Conservation (phyloP, 164 flowering plant species). For the Piper longum region DNA sequence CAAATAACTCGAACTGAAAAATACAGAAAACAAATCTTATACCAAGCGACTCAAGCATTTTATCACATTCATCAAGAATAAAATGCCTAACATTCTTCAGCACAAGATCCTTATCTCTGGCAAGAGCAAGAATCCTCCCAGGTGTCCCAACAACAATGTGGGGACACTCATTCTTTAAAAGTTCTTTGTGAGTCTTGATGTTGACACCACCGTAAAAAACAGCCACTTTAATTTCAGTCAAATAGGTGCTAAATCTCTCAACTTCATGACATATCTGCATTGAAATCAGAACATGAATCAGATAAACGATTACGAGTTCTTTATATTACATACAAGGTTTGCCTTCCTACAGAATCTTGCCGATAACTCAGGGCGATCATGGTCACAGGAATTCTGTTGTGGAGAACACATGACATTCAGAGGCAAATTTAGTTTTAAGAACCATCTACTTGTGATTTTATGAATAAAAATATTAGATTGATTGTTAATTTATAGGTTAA, state of each 20-base stretch:
- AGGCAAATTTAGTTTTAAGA: too few species aligned
- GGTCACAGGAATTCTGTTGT: too few species aligned
- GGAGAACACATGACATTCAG: too few species aligned
- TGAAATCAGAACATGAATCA: background rate
- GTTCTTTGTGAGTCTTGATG: slow-evolving; percentile 74
- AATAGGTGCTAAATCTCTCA: slow-evolving; percentile 85
- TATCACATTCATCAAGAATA: slow-evolving; percentile 95
- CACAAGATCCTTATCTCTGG: slow-evolving; percentile 82
- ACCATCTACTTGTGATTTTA: too few species aligned
- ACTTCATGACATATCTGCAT: slow-evolving; percentile 88
- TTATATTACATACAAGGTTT: too few species aligned
- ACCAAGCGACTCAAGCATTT: slow-evolving; percentile 99
- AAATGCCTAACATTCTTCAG: slow-evolving; percentile 94
- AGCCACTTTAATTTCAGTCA: slow-evolving; percentile 81
- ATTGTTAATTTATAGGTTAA: too few species aligned
- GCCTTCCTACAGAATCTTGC: too few species aligned
- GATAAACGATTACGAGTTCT: background rate
- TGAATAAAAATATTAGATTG: too few species aligned
- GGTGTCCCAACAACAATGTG: slow-evolving; percentile 98
- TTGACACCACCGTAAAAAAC: slow-evolving; percentile 95
- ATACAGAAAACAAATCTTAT: slow-evolving; percentile 6
- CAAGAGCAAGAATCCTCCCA: slow-evolving; percentile 77
- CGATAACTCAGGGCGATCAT: too few species aligned
- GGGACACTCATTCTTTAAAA: slow-evolving; percentile 90
- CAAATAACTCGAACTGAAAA: background rate